Evolutionary conservation across 352 stramenopile genomes (phyloP).

Genomic region (Thraustochytrium sp.): DNA sequence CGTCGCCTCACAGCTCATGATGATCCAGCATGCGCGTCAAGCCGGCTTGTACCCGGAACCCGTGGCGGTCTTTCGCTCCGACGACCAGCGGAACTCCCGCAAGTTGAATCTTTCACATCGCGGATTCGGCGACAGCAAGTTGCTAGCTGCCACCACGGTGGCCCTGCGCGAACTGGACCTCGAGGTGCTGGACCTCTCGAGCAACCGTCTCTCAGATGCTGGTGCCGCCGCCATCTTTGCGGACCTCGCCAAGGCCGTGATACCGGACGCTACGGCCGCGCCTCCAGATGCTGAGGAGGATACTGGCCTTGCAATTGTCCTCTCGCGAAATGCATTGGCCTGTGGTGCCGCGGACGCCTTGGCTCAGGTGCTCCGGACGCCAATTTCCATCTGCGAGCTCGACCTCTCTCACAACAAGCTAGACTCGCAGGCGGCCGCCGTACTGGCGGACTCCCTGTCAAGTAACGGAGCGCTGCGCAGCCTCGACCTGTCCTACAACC

Average conservation of each 20-base stretch:
- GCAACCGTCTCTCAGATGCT: neutral
- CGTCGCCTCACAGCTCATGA: neutral
- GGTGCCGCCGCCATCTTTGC: neutral
- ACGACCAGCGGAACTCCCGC: neutral
- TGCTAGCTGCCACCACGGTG: neutral
- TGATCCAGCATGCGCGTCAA: neutral
- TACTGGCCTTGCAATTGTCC: neutral
- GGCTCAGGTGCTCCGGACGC: neutral
- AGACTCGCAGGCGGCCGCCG: neutral
- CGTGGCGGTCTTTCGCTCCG: constrained; percentile 11
- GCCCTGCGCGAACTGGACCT: neutral
- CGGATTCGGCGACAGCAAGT: constrained; percentile 1
- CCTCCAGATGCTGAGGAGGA: neutral
- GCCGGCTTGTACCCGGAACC: constrained; percentile 6
- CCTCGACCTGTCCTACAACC: constrained; percentile 19
- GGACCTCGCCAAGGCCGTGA: neutral
- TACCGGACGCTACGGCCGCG: too few species aligned
- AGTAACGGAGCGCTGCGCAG: neutral
- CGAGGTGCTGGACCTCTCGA: neutral
- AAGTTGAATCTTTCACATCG: neutral
- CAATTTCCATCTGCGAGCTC: neutral
- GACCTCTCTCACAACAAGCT: constrained; percentile 11
- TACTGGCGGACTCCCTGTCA: neutral
- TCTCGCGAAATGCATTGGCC: neutral
- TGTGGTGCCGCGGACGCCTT: neutral